Base-by-base conservation (phyloP, 176 grass and related monocot species). In the Guadua angustifolia region DNA sequence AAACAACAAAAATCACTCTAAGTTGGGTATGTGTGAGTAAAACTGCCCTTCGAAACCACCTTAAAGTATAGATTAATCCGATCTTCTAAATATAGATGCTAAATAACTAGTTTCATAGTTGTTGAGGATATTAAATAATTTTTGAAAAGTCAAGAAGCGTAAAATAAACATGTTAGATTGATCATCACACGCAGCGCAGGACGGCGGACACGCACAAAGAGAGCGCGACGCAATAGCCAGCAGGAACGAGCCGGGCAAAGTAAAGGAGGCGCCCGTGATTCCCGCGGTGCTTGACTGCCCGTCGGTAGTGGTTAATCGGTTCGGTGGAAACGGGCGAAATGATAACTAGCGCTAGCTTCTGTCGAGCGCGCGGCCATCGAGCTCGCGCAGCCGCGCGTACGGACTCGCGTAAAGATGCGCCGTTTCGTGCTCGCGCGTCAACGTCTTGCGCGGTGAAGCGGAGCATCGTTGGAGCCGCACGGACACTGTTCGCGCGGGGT, bases 251-350 rank as follows among this genome's bases (percentile, higher is more conserved):
- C 44, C 46, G 17, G 80, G 43, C 16, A 49, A 51, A 71, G 66
- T 2, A 71, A 72, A 72, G 25, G 24, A 9, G 21, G 57, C 40
- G 64, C 29, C 73, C 65, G 73, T 71, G 73, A 88, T 88, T 68
- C 7, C 55, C 35, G 79, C 71, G 73, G 22, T 8, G 50, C 78
- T 82, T 18, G 62, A 69, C 52, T 3, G 24, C 40, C 58, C 51
- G 5, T 21, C 32, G 17, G 61, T 16, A 8, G n/a, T 35, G 52
- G 35, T 71, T 82, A 18, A 0, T 29, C 29, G 1, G 21, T 17
- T 22, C 10, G 12, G 38, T 7, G 24, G 42, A 14, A 60, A 55
- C 8, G 40, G 22, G n/a, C 7, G 15, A 29, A 29, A 57, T 81
- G 39, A 6, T 55, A 21, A 51, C 39, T 69, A 44, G 66, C 10